Percentiles rank a stretch among this genome's conserved stretches.
Evolutionary conservation across 2,329 filamentous ascomycete genomes (phyloP).

Genomic region (Shiraia bambusicola): DNA sequence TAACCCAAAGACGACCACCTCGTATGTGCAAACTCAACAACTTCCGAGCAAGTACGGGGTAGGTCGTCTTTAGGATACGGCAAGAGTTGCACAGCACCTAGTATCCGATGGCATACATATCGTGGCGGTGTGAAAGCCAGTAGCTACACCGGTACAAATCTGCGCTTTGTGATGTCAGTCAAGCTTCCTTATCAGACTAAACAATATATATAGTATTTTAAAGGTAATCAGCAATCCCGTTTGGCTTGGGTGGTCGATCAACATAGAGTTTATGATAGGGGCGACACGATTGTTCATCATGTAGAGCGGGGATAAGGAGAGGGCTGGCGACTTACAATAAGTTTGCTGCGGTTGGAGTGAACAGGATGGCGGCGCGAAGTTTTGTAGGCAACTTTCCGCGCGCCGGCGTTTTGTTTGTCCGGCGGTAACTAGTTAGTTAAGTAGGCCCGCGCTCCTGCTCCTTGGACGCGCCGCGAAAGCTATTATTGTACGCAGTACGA

Average conservation of each 20-base stretch:
- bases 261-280: constrained; percentile 45
- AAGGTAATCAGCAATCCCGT: constrained; percentile 41
- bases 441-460: constrained; percentile 9
- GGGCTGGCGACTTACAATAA: constrained; percentile 30
- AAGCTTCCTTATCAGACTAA: constrained; percentile 3
- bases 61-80: too few species aligned
- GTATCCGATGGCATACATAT: too few species aligned
- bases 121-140: background rate
- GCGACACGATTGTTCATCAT: constrained; percentile 45
- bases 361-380: constrained; percentile 16
- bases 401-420: constrained; percentile 21
- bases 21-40: background rate
- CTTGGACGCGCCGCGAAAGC: constrained; percentile 16
- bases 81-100: too few species aligned
- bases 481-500: constrained; percentile 5
- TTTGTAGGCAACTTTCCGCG: constrained; percentile 27
- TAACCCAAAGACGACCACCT: constrained; percentile 18
- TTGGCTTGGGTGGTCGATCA: constrained; percentile 46
- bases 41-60: too few species aligned
- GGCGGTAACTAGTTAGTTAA: too few species aligned
- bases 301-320: constrained; percentile 7
- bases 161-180: constrained; percentile 2
- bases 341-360: constrained; percentile 24
- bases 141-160: background rate
- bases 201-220: constrained; percentile 5